Evolutionary conservation across 1,284 basidiomycete species (phyloP).

Genomic region (Acaromyces ingoldii): DNA sequence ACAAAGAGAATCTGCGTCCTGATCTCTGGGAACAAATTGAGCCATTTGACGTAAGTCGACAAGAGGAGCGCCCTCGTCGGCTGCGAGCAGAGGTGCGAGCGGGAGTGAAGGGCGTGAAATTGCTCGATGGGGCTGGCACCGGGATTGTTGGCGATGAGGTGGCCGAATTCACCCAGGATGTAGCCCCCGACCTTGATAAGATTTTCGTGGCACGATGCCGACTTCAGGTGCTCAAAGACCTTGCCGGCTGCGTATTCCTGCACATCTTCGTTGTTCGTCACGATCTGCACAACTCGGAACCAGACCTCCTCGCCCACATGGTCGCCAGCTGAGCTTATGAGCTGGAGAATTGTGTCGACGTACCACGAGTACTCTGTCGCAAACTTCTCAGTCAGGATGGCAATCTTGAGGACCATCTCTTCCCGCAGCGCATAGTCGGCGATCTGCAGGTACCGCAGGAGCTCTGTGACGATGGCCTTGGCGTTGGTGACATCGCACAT

Average conservation of each 20-base stretch:
- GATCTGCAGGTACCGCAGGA: slow-evolving; percentile 83
- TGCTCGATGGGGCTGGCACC: slow-evolving; percentile 92
- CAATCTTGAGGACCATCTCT: slow-evolving; percentile 98
- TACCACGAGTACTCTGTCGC: slow-evolving; percentile 65
- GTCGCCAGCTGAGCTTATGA: slow-evolving; percentile 93
- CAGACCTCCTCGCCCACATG: slow-evolving; percentile 98
- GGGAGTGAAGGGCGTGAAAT: slow-evolving; percentile 87
- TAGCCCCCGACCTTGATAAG: slow-evolving; percentile 93
- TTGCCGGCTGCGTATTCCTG: slow-evolving; percentile 82
- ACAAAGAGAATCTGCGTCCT: slow-evolving; percentile 87
- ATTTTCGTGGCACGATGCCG: slow-evolving; percentile 89
- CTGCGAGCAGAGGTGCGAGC: slow-evolving; percentile 89
- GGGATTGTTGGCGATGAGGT: slow-evolving; percentile 88
- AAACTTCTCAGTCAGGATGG: slow-evolving; percentile 95
- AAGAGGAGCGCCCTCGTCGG: slow-evolving; percentile 85
- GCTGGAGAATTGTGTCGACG: slow-evolving; percentile 62
- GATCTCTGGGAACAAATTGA: slow-evolving; percentile 98
- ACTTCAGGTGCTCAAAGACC: slow-evolving; percentile 83
- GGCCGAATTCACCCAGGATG: slow-evolving; percentile 87
- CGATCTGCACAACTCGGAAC: slow-evolving; percentile 97
- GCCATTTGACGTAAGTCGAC: slow-evolving; percentile 98
- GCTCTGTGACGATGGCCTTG: slow-evolving; percentile 86
- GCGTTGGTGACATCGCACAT: slow-evolving; percentile 98
- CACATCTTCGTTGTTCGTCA: slow-evolving; percentile 95
- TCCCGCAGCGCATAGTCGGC: slow-evolving; percentile 94